phyloP scores from a whole-genome alignment of 2,329 filamentous ascomycete species.

The Claviceps arundinis region DNA sequence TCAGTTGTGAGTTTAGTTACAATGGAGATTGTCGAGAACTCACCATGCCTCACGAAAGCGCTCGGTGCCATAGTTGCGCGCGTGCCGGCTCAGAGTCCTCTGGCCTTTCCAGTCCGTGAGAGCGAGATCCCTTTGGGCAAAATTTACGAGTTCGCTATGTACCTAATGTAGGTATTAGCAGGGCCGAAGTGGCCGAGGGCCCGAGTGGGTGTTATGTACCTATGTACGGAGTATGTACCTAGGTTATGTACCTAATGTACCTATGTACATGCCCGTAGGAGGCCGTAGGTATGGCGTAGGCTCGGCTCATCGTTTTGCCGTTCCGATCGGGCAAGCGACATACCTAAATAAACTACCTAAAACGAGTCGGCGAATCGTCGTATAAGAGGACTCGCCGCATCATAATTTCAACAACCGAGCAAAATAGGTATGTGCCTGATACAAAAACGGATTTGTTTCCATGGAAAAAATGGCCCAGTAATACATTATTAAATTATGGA shows the following conservation, averaged over 20 bases:
- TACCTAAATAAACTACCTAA: no score
- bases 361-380: no score
- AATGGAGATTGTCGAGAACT: conserved; percentile 12
- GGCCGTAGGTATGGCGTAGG: background rate
- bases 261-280: no score
- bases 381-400: no score
- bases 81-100: background rate
- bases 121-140: background rate
- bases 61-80: conserved; percentile 38
- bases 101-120: background rate
- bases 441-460: no score
- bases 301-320: conserved; percentile 10
- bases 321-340: background rate
- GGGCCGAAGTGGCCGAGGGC: background rate
- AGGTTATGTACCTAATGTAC: no score
- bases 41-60: conserved; percentile 41
- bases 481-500: no score
- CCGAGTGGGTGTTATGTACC: background rate
- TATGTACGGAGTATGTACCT: no score
- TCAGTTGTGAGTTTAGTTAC: background rate
- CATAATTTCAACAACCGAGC: no score
- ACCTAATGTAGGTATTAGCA: background rate
- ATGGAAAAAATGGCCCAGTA: no score
- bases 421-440: no score
- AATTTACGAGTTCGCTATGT: background rate